Conservation (phyloP, 1,284 basidiomycete species). For the Microbotryum intermedium region DNA sequence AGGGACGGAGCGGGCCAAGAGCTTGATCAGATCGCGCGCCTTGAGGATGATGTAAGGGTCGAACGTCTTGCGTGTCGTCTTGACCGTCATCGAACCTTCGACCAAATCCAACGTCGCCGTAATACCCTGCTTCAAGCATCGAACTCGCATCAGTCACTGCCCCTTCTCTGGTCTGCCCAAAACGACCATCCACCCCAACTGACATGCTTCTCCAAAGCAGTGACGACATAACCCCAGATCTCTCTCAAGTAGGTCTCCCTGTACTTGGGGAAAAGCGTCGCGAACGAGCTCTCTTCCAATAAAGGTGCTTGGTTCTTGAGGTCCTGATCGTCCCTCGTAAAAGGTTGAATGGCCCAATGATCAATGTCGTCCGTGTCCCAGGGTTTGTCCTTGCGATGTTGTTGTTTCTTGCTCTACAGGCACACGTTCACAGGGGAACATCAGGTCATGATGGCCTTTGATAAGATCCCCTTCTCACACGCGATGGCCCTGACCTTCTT, state of each 20-base stretch:
- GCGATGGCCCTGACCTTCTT: slow-evolving; percentile 6
- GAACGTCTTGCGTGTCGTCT: slow-evolving; percentile 91
- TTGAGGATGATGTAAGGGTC: slow-evolving; percentile 96
- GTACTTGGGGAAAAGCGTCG: slow-evolving; percentile 97
- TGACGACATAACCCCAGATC: slow-evolving; percentile 89
- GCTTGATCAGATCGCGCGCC: slow-evolving; percentile 89
- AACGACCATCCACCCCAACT: slow-evolving; percentile 36
- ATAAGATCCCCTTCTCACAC: too few relatives aligned
- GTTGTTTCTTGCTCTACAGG: slow-evolving; percentile 58
- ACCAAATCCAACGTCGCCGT: slow-evolving; percentile 89
- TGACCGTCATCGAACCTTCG: slow-evolving; percentile 94
- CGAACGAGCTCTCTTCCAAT: slow-evolving; percentile 91
- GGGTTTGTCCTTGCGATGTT: slow-evolving; percentile 83
- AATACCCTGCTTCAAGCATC: slow-evolving; percentile 66
- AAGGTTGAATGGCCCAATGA: slow-evolving; percentile 56
- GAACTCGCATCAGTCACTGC: neutral
- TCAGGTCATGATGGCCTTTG: neutral
- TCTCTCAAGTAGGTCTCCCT: slow-evolving; percentile 92
- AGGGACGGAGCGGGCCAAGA: slow-evolving; percentile 84
- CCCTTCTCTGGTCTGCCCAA: neutral
- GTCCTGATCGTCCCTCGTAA: slow-evolving; percentile 9
- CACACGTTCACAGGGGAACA: too few relatives aligned
- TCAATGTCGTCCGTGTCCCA: slow-evolving; percentile 99
- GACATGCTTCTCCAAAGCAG: slow-evolving; percentile 72
- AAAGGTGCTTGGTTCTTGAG: slow-evolving; percentile 84